These are phyloP conservation scores for Trichoderma sp. DNA, from an alignment of 2,329 filamentous ascomycete species.

Conservation along the genomic window DNA sequence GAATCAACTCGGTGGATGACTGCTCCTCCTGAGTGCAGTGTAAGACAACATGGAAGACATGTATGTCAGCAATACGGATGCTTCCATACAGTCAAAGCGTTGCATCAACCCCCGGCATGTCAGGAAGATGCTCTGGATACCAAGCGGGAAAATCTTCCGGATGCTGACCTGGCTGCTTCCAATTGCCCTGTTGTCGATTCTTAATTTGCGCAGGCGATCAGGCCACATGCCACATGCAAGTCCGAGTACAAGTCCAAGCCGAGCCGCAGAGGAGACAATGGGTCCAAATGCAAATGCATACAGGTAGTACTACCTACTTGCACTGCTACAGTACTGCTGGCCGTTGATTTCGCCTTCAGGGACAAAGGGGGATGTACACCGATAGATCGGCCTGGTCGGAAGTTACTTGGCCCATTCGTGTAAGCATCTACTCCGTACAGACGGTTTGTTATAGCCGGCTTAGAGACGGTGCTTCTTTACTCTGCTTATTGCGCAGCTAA, in stretches of 20 bases:
- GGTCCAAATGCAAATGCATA: neutral
- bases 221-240: neutral
- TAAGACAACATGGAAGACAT: neutral
- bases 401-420: neutral
- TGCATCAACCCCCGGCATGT: neutral
- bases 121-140: neutral
- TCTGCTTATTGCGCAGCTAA: neutral
- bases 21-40: neutral
- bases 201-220: neutral
- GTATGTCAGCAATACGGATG: constrained; percentile 14
- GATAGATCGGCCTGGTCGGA: neutral
- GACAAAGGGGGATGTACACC: neutral
- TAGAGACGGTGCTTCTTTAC: neutral
- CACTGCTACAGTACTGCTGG: neutral
- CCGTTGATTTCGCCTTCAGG: neutral
- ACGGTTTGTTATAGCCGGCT: neutral
- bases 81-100: neutral
- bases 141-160: neutral
- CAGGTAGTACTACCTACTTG: neutral
- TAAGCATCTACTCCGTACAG: neutral
- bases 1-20: neutral
- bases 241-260: neutral
- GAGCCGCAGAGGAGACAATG: neutral
- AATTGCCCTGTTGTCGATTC: neutral
- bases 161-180: neutral